phyloP scores from a whole-genome alignment of 2,329 filamentous ascomycete genomes.

The Stagonosporopsis chrysanthemi region DNA sequence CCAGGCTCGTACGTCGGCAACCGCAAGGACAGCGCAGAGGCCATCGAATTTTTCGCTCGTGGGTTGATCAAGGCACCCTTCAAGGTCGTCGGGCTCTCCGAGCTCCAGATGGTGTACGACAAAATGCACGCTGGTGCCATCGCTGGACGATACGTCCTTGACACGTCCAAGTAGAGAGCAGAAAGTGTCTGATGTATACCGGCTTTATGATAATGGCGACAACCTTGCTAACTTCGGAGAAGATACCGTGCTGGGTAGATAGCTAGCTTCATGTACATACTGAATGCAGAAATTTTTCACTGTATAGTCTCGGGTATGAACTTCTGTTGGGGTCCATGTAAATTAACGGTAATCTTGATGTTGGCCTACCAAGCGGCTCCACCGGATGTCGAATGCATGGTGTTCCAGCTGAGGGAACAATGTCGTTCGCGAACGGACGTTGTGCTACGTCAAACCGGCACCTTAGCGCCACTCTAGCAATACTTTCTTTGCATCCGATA shows the following conservation, averaged over 20 bases:
- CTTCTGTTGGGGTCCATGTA: neutral
- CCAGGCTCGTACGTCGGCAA: constrained; percentile 78
- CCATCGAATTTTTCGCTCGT: constrained; percentile 85
- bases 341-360: no score
- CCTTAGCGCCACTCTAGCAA: neutral
- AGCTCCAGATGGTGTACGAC: constrained; percentile 82
- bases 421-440: neutral
- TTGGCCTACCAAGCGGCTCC: neutral
- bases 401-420: neutral
- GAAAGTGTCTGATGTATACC: neutral
- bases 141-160: constrained; percentile 80
- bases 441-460: constrained; percentile 1
- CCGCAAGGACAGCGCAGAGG: constrained; percentile 85
- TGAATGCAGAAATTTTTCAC: neutral
- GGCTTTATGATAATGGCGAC: neutral
- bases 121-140: constrained; percentile 72
- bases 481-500: neutral
- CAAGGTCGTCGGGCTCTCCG: constrained; percentile 82
- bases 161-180: constrained; percentile 59
- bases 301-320: neutral
- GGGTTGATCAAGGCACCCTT: constrained; percentile 87
- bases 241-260: constrained; percentile 4
- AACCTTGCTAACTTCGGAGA: constrained; percentile 10
- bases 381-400: neutral
- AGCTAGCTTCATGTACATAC: constrained; percentile 19